Conservation (phyloP, 768 basidiomycete genomes). For the Neoboletus subvelutipes region DNA sequence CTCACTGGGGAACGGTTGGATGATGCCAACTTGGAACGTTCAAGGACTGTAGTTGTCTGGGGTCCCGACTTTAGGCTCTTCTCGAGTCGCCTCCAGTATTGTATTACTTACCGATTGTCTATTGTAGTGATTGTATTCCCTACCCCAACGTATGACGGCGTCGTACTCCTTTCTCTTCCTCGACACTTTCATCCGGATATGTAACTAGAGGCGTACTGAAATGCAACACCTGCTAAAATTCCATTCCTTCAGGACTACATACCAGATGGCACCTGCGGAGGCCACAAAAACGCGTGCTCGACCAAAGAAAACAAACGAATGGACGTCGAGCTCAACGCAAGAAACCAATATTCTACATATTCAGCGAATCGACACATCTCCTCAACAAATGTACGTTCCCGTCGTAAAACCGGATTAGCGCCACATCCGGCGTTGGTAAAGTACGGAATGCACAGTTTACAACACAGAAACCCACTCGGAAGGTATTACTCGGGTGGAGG, state of each 20-base stretch:
- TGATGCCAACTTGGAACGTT: slow-evolving; percentile 8
- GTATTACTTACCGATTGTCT: slow-evolving; percentile 24
- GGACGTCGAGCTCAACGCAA: slow-evolving; percentile 1
- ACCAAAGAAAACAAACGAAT: slow-evolving; percentile 10
- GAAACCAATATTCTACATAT: slow-evolving; percentile 8
- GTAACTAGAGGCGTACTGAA: slow-evolving; percentile 10
- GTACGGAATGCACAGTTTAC: background rate
- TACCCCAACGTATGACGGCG: slow-evolving; percentile 4
- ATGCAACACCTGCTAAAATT: slow-evolving; percentile 2
- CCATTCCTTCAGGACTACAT: background rate
- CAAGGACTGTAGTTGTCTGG: slow-evolving; percentile 14
- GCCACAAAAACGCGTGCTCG: background rate
- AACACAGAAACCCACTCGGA: background rate
- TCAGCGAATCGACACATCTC: background rate
- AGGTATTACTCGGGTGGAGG: slow-evolving; percentile 12
- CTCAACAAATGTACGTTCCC: background rate
- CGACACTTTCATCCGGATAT: slow-evolving; percentile 2
- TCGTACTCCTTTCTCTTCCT: slow-evolving; percentile 6
- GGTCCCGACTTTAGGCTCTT: slow-evolving; percentile 2
- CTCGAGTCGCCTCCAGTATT: slow-evolving; percentile 14
- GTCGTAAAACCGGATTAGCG: background rate
- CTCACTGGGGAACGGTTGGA: slow-evolving; percentile 5
- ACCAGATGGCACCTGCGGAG: background rate
- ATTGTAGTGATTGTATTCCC: slow-evolving; percentile 19
- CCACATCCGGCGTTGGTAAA: background rate